These are phyloP conservation scores for Macrolepiota albuminosa DNA, from an alignment of 768 basidiomycete genomes.

Conservation along the genomic window DNA sequence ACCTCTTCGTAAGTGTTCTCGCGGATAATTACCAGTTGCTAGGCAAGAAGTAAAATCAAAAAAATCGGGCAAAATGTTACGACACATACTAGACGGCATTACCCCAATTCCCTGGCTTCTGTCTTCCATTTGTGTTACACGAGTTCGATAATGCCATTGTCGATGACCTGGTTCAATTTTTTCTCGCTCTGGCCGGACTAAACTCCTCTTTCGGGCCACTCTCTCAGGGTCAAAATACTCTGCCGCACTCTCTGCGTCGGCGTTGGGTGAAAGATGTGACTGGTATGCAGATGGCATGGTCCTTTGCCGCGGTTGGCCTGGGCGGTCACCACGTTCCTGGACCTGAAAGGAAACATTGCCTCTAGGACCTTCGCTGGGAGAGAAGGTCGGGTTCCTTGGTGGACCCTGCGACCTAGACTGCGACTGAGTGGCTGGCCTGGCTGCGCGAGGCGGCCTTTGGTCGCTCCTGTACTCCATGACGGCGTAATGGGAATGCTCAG, in stretches of 20 bases:
- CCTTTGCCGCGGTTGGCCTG: constrained; percentile 45
- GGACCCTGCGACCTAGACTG: constrained; percentile 29
- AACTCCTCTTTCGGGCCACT: constrained; percentile 82
- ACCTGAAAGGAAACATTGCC: constrained; percentile 66
- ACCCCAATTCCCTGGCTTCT: constrained; percentile 68
- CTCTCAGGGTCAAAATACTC: constrained; percentile 41
- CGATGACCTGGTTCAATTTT: constrained; percentile 94
- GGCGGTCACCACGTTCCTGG: constrained; percentile 66
- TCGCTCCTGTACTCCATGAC: constrained; percentile 39
- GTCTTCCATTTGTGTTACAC: constrained; percentile 73
- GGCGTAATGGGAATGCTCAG: constrained; percentile 3
- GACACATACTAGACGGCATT: constrained; percentile 70
- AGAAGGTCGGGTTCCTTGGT: constrained; percentile 25
- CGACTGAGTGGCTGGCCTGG: constrained; percentile 38
- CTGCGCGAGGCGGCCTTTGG: constrained; percentile 51
- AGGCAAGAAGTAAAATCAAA: constrained; percentile 6
- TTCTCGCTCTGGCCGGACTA: constrained; percentile 90
- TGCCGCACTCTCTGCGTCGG: constrained; percentile 34
- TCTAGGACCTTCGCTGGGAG: constrained; percentile 30
- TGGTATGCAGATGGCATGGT: constrained; percentile 43
- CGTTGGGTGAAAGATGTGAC: constrained; percentile 24
- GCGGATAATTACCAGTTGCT: constrained; percentile 81
- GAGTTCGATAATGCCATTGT: constrained; percentile 90
- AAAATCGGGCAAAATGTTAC: constrained; percentile 18
- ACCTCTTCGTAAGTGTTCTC: constrained; percentile 66